These are phyloP conservation scores for Eucalyptus globulus DNA, from an alignment of 345 rosid species.

Conservation along the genomic window DNA sequence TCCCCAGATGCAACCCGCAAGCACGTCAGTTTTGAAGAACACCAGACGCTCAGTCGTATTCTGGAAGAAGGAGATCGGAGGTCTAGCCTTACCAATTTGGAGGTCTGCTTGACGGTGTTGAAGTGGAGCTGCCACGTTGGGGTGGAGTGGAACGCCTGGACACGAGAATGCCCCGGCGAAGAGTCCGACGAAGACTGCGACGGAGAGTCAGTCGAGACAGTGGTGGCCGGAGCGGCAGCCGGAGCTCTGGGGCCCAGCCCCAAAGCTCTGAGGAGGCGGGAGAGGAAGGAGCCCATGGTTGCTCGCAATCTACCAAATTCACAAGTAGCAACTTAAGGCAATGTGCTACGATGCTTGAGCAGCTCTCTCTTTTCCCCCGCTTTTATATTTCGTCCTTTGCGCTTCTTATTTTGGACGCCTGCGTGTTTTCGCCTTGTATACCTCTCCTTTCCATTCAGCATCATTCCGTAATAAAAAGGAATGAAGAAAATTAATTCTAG, in stretches of 20 bases:
- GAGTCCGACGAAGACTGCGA: conserved; percentile 5
- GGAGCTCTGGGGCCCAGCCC: neutral
- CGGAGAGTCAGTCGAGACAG: no score
- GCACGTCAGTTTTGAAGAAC: neutral
- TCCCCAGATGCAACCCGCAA: neutral
- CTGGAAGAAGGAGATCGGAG: neutral
- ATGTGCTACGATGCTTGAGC: neutral
- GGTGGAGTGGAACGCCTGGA: conserved; percentile 47
- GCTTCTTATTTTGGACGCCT: neutral
- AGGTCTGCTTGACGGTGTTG: conserved; percentile 41
- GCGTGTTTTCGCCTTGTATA: neutral
- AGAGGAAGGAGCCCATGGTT: conserved; percentile 33
- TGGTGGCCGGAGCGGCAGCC: neutral
- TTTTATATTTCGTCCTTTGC: neutral
- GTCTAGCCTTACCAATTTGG: conserved; percentile 34
- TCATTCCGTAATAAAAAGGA: neutral
- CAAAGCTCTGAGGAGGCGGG: neutral
- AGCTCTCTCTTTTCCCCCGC: neutral
- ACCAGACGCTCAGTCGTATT: neutral
- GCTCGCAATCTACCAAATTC: neutral
- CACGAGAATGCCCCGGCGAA: neutral
- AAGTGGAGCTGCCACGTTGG: conserved; percentile 69
- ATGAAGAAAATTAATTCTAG: neutral
- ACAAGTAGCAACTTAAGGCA: neutral
- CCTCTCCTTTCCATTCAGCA: neutral